phyloP scores from a whole-genome alignment of 2,329 filamentous ascomycete species.

The Epichloe coenophiala region DNA sequence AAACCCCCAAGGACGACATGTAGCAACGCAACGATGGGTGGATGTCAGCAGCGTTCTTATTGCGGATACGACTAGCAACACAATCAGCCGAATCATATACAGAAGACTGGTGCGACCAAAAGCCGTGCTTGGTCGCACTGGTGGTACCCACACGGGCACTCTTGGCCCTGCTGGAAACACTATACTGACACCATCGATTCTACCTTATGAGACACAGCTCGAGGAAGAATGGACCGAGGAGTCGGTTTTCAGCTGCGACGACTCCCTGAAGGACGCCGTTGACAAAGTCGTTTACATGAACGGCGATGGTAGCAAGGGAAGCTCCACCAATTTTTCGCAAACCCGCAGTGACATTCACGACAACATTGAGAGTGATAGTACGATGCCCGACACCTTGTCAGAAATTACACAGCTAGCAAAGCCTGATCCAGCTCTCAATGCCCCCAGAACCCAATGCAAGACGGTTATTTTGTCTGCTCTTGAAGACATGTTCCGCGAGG shows the following conservation, averaged over 20 bases:
- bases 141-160: conserved; percentile 8
- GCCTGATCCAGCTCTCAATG: conserved; percentile 31
- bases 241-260: conserved; percentile 47
- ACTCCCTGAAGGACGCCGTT: conserved; percentile 52
- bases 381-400: conserved; percentile 17
- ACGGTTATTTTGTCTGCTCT: conserved; percentile 55
- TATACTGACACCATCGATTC: conserved; percentile 30
- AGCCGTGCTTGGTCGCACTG: conserved; percentile 15
- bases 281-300: conserved; percentile 45
- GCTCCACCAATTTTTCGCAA: conserved; percentile 18
- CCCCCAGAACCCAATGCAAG: conserved; percentile 54
- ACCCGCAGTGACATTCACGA: conserved; percentile 15
- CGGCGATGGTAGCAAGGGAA: conserved; percentile 19
- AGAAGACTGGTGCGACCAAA: conserved; percentile 47
- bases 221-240: conserved; percentile 58
- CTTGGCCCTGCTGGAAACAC: neutral
- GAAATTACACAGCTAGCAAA: conserved; percentile 17
- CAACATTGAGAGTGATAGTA: conserved; percentile 16
- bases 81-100: conserved; percentile 52
- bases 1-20: conserved; percentile 21
- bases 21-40: conserved; percentile 47
- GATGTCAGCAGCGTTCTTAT: conserved; percentile 58
- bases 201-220: conserved; percentile 36
- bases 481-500: conserved; percentile 52
- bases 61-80: conserved; percentile 53